Base-by-base conservation (phyloP, 192 early-diverging fungal genomes). In the Phycomyces blakesleeanus region DNA sequence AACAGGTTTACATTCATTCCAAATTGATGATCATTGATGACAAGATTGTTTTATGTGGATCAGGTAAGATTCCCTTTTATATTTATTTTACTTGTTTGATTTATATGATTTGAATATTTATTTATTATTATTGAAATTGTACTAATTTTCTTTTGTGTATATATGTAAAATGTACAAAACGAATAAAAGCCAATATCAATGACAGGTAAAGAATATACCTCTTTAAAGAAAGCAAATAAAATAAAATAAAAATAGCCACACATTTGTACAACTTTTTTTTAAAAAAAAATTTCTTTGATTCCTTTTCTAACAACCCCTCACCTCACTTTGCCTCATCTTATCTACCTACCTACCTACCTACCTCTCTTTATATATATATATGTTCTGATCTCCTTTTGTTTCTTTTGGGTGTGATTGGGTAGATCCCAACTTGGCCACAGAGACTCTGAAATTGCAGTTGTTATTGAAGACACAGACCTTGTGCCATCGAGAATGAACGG, bases 11-110 rank as follows among this genome's bases (percentile, higher is more conserved):
- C 68, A 85, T 95, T 40, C 93, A 95, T 78, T 88, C 85, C 57
- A 89, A 94, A 66, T 68, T 92, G 41, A 84, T 95, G 85, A 92
- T 95, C 64, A 83, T 92, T 10, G 93, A 95, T 65, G 93, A 95
- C 61, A 82, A 79, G 12, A 83, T 82, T 47, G 89, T 92, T 42
- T 77, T 95, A 22, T 87, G 89, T 71, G 93, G 93, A 6, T 91
- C 89, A 26, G 82, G 77, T 79, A 74, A n/a, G n/a, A n/a, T n/a
- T n/a, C n/a, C n/a, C n/a, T n/a, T n/a, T n/a, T n/a, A n/a, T n/a
- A n/a, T n/a, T n/a, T n/a, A n/a, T n/a, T n/a, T n/a, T n/a, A n/a
- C n/a, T n/a, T n/a, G n/a, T n/a, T 82, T 47, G 89, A 91, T 42
- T 77, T 95, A 22, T 87, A 88, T 71, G 93, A 92, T 7, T 91